These are phyloP conservation scores for Rhododendron mucronatum DNA, from an alignment of 148 eudicot species.

Conservation along the genomic window DNA sequence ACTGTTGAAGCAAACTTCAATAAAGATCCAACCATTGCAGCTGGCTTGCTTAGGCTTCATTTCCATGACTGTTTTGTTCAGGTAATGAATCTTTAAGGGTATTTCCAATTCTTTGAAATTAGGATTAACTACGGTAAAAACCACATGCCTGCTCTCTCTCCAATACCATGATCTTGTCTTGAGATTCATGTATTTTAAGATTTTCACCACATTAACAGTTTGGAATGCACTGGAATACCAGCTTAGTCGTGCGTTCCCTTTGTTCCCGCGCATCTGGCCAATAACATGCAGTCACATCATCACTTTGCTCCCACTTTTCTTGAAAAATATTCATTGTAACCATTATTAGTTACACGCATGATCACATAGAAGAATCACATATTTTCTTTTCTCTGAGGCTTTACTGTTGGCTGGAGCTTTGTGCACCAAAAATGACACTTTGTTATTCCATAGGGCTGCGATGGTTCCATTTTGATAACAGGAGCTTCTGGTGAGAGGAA, in stretches of 20 bases:
- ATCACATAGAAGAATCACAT: neutral
- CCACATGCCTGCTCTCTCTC: neutral
- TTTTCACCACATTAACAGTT: neutral
- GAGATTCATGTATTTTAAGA: neutral
- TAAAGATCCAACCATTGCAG: conserved; percentile 56
- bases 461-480: conserved; percentile 57
- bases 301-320: neutral
- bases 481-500: conserved; percentile 52
- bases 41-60: conserved; percentile 63
- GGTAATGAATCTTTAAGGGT: conserved; percentile 18
- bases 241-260: neutral
- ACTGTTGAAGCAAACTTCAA: conserved; percentile 43
- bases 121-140: neutral
- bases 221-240: neutral
- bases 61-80: conserved; percentile 82
- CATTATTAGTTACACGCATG: neutral
- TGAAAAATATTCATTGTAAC: neutral
- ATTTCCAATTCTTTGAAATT: neutral
- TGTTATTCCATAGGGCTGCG: conserved; percentile 50
- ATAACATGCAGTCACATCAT: neutral
- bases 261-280: neutral
- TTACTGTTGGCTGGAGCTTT: neutral
- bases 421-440: neutral
- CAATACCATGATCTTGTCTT: neutral
- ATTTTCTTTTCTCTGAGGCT: neutral